Evolutionary conservation across 306 rosid species (phyloP), one percentile per base, ranked within the genome.

Genomic region (Alnus rubra): DNA sequence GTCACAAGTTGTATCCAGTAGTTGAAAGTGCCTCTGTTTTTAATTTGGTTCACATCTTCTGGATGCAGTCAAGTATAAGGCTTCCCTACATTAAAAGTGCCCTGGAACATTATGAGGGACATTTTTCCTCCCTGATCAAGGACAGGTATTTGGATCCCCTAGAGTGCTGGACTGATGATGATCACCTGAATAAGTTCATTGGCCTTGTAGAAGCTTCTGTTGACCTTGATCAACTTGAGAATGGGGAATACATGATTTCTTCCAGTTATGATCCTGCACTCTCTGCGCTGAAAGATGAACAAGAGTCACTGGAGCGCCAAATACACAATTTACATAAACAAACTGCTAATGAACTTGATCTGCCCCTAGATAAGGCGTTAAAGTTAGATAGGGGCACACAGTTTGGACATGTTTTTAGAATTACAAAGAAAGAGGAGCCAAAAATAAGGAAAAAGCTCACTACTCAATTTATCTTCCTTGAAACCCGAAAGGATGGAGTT

Each of bases 401-500:
- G 82, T 95, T 90, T 83, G 99, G 99, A 63, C 97, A 95, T 59
- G 99, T 91, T 71, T 95, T 95, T 68, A 86, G 99, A 91, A 95
- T 93, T 84, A 95, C 99, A 62, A 91, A 95, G 89, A 93, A 93
- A 88, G 98, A 95, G 84, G 99, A 95, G 84, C 99, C 98, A 56
- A 95, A 95, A 90, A 85, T 93, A 84, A 88, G 99, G 87, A 95
- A 93, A 81, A 91, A 93, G 88, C 98, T 95, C 75, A 89, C 88
- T 60, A 86, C 96, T 76, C 98, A 93, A 79, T 93, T 91, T 84
- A 89, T 93, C 83, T 92, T 93, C 72, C 93, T 95, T 76, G 99
- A 95, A 88, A 95, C 98, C 60, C 89, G 98, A 71, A 95, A 95
- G 83, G 99, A 95, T 88, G 99, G 99, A 80, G 96, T 95, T 84